Conservation (phyloP, 139 green algal genomes). For the Micractinium conductrix region DNA sequence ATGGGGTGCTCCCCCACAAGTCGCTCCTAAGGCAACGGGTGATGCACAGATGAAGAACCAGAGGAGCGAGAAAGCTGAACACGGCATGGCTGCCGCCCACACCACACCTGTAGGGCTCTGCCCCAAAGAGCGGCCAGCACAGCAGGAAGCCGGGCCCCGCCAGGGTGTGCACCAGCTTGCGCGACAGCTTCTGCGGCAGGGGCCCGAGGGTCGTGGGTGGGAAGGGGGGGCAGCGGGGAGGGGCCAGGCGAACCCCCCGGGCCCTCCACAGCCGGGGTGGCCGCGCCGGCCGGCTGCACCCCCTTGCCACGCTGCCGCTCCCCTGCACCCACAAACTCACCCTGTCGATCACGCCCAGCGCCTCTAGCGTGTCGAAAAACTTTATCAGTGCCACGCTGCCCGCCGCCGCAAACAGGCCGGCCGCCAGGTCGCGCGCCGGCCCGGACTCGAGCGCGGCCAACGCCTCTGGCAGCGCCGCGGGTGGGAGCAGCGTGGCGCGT, state of each 20-base stretch:
- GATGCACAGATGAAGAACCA: too few species aligned
- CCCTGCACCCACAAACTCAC: slow-evolving; percentile 5
- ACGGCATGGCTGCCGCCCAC: too few species aligned
- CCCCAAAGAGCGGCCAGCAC: slow-evolving; percentile 90
- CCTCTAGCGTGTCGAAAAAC: slow-evolving; percentile 44
- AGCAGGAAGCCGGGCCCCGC: slow-evolving; percentile 87
- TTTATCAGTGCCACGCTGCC: slow-evolving; percentile 32
- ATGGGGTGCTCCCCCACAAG: too few species aligned
- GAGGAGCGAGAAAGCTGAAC: too few species aligned
- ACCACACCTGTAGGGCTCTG: slow-evolving; percentile 39
- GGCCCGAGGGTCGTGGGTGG: too few species aligned
- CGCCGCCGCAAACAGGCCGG: slow-evolving; percentile 8
- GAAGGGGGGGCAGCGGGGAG: too few species aligned
- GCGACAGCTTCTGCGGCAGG: slow-evolving; percentile 78
- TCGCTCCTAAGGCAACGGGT: too few species aligned
- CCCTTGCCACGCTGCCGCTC: slow-evolving; percentile 93
- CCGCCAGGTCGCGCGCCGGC: slow-evolving; percentile 21
- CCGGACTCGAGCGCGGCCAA: neutral
- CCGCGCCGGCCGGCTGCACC: too few species aligned
- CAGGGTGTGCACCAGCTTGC: slow-evolving; percentile 95
- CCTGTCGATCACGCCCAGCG: slow-evolving; percentile 28
- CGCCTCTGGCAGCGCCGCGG: slow-evolving; percentile 9
- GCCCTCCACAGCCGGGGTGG: too few species aligned
- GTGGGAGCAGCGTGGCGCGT: too few species aligned
- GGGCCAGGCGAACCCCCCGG: too few species aligned